Conservation (phyloP, 306 rosid species). For the Canavalia ensiformis region DNA sequence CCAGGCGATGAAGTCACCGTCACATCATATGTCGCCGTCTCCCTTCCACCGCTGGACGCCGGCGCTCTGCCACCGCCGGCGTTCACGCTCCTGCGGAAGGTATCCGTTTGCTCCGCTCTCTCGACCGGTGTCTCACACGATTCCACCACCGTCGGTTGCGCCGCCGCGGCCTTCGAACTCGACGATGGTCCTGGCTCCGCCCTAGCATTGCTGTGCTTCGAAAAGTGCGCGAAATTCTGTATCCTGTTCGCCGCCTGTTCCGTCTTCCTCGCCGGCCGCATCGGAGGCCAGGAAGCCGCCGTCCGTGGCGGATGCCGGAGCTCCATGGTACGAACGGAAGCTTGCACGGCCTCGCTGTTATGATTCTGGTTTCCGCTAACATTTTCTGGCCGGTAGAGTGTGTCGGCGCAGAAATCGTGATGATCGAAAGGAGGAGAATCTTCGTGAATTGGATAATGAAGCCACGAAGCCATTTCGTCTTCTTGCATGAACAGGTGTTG, state of each 20-base stretch:
- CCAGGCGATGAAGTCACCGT: conserved; percentile 70
- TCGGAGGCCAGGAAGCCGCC: conserved; percentile 54
- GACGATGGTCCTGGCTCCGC: conserved; percentile 51
- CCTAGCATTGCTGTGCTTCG: conserved; percentile 43
- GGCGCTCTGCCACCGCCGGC: conserved; percentile 48
- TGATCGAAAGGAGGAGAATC: conserved; percentile 63
- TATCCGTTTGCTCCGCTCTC: conserved; percentile 27
- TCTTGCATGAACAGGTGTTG: conserved; percentile 78
- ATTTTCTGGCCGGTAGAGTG: conserved; percentile 48
- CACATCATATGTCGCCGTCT: conserved; percentile 54
- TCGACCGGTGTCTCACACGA: conserved; percentile 64
- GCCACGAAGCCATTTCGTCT: conserved; percentile 82
- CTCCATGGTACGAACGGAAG: conserved; percentile 23
- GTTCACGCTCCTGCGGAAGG: conserved; percentile 23
- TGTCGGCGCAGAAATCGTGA: conserved; percentile 60
- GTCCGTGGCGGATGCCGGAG: conserved; percentile 20
- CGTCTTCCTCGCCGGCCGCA: conserved; percentile 50
- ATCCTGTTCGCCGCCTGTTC: conserved; percentile 39
- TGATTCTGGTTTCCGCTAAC: not conserved
- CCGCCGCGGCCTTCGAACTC: conserved; percentile 49
- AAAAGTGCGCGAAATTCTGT: conserved; percentile 56
- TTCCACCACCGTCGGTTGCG: conserved; percentile 56
- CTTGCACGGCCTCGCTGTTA: not conserved
- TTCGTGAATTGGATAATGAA: conserved; percentile 69
- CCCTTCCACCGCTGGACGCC: conserved; percentile 38